Conservation (phyloP, 176 grass and related monocot genomes). For the Eragrostis nindensis region DNA sequence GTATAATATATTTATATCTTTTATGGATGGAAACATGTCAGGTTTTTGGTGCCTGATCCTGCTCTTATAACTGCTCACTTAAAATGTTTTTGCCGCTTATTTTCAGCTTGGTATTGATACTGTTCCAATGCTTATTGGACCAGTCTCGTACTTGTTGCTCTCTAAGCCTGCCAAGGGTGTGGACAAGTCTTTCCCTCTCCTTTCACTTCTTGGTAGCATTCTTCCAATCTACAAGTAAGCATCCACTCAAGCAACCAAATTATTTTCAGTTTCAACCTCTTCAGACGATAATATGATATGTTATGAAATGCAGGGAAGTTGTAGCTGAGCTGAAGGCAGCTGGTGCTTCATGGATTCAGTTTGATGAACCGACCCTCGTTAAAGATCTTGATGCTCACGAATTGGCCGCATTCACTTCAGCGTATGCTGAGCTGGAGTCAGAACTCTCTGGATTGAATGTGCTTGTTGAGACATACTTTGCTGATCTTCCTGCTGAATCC, state of each 20-base stretch:
- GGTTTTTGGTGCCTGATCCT: conserved; percentile 1
- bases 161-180: conserved; percentile 97
- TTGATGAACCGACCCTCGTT: conserved; percentile 95
- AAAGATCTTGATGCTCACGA: conserved; percentile 80
- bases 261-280: conserved; percentile 5
- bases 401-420: conserved; percentile 73
- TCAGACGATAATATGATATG: conserved; percentile 40
- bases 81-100: conserved; percentile 33
- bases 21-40: not conserved
- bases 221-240: conserved; percentile 93
- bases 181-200: conserved; percentile 88
- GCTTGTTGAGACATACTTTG: conserved; percentile 95
- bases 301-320: conserved; percentile 72
- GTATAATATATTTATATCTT: not conserved
- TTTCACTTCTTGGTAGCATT: conserved; percentile 75
- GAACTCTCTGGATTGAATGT: conserved; percentile 81
- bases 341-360: conserved; percentile 96
- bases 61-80: not conserved
- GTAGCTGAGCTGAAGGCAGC: conserved; percentile 84
- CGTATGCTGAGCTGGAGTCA: conserved; percentile 74
- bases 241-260: conserved; percentile 18
- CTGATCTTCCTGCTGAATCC: conserved; percentile 84
- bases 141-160: conserved; percentile 90
- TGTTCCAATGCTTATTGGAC: conserved; percentile 88
- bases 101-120: conserved; percentile 81